Conservation (phyloP, 495 filamentous ascomycete genomes). For the Daldinia grandis region DNA sequence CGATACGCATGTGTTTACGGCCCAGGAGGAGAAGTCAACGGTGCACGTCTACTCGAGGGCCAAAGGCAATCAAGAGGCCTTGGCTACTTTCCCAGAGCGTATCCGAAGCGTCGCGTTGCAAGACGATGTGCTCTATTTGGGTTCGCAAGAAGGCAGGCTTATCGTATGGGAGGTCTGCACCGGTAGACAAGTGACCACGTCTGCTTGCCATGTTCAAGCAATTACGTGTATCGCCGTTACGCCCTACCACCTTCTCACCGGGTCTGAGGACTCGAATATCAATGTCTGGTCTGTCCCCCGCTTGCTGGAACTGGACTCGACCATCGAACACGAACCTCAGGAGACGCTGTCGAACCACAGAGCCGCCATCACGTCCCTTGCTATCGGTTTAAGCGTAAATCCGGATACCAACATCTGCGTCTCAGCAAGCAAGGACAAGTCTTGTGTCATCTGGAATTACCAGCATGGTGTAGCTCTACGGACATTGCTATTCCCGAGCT, state of each 20-base stretch:
- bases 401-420: slow-evolving; percentile 74
- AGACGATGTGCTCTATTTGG: slow-evolving; percentile 77
- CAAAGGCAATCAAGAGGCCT: slow-evolving; percentile 84
- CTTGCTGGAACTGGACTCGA: slow-evolving; percentile 68
- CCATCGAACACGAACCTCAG: slow-evolving; percentile 63
- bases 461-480: slow-evolving; percentile 75
- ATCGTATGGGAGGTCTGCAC: slow-evolving; percentile 96
- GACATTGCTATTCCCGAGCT: slow-evolving; percentile 78
- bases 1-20: slow-evolving; percentile 86
- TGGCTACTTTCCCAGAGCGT: slow-evolving; percentile 84
- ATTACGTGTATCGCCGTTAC: slow-evolving; percentile 79
- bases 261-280: slow-evolving; percentile 86
- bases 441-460: slow-evolving; percentile 89
- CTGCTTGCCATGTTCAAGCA: slow-evolving; percentile 84
- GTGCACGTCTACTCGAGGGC: slow-evolving; percentile 88
- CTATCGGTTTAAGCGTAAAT: slow-evolving; percentile 71
- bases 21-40: slow-evolving; percentile 88
- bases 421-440: slow-evolving; percentile 81
- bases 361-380: slow-evolving; percentile 76
- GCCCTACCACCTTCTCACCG: slow-evolving; percentile 82
- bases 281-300: slow-evolving; percentile 86
- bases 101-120: slow-evolving; percentile 74
- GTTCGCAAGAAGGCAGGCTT: slow-evolving; percentile 85
- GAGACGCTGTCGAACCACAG: slow-evolving; percentile 81
- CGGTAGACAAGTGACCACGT: slow-evolving; percentile 87